Percentiles rank a stretch among this genome's conserved stretches.
These are phyloP conservation scores for Penicillium sp. DNA, from an alignment of 2,329 filamentous ascomycete species.

Conservation along the genomic window DNA sequence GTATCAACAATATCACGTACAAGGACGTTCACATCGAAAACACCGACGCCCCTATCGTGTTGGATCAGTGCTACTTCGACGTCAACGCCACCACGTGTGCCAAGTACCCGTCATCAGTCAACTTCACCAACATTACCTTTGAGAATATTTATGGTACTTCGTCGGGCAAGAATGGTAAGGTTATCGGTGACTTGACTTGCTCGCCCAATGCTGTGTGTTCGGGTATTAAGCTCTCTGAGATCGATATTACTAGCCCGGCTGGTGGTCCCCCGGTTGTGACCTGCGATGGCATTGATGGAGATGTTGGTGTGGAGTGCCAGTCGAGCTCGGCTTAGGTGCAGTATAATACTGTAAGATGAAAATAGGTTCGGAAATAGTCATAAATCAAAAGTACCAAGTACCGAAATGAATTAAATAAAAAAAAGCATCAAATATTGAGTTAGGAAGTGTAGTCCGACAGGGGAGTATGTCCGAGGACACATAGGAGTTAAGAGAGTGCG, in stretches of 20 bases:
- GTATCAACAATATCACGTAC: constrained; percentile 63
- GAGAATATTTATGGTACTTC: constrained; percentile 59
- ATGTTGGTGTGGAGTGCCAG: constrained; percentile 43
- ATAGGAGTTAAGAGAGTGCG: neutral
- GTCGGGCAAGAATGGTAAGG: constrained; percentile 56
- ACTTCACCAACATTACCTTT: constrained; percentile 60
- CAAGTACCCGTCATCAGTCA: constrained; percentile 56
- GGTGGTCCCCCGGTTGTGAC: constrained; percentile 47
- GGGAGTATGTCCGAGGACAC: neutral
- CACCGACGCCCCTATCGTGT: constrained; percentile 57
- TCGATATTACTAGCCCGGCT: constrained; percentile 55
- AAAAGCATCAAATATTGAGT: neutral
- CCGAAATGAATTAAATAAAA: neutral
- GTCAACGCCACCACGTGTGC: constrained; percentile 54
- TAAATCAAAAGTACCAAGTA: neutral
- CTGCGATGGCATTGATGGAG: constrained; percentile 51
- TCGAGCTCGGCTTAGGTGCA: constrained; percentile 12
- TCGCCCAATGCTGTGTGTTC: constrained; percentile 58
- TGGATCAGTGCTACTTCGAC: constrained; percentile 65
- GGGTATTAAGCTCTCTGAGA: constrained; percentile 56
- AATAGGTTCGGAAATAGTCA: neutral
- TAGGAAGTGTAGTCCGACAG: neutral
- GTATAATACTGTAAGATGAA: too few relatives aligned
- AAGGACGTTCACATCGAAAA: constrained; percentile 61
- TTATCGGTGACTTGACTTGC: constrained; percentile 57